phyloP scores from a whole-genome alignment of 495 filamentous ascomycete species.

The Eremomyces bilateralis region DNA sequence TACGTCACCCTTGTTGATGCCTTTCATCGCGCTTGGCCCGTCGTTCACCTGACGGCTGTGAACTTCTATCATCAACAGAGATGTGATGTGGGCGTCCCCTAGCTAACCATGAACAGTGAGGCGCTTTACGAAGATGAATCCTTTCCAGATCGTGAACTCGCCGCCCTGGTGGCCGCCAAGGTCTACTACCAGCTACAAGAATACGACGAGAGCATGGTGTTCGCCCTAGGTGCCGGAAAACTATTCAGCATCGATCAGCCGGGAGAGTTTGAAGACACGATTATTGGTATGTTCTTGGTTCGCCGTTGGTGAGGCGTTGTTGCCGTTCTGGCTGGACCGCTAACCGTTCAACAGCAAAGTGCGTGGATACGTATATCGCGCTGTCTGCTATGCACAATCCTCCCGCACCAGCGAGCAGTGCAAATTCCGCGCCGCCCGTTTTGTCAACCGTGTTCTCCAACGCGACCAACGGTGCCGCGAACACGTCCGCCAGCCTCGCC shows the following conservation, averaged over 20 bases:
- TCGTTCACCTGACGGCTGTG: no score
- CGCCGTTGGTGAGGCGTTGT: background rate
- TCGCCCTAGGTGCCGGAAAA: conserved; percentile 86
- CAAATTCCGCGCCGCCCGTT: conserved; percentile 35
- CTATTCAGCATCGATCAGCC: conserved; percentile 79
- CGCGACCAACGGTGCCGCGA: conserved; percentile 37
- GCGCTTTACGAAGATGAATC: conserved; percentile 89
- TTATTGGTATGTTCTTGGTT: conserved; percentile 39
- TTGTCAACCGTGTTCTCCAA: conserved; percentile 51
- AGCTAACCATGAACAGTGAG: conserved; percentile 35
- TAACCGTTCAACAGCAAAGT: conserved; percentile 38
- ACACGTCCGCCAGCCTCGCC: conserved; percentile 45
- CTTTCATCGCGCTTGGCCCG: background rate
- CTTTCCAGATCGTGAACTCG: conserved; percentile 85
- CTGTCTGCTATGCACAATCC: conserved; percentile 51
- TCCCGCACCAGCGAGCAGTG: conserved; percentile 24
- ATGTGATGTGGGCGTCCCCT: background rate
- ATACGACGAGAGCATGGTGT: conserved; percentile 98
- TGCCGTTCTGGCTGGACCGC: background rate
- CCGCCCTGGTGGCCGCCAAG: conserved; percentile 85
- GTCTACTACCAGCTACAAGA: conserved; percentile 98
- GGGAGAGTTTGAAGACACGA: conserved; percentile 96
- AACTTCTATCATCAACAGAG: no score
- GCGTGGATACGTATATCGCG: conserved; percentile 91
- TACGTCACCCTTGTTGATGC: conserved; percentile 24